phyloP scores from a whole-genome alignment of 140 eudicot genomes.

The Senecio squalidus region DNA sequence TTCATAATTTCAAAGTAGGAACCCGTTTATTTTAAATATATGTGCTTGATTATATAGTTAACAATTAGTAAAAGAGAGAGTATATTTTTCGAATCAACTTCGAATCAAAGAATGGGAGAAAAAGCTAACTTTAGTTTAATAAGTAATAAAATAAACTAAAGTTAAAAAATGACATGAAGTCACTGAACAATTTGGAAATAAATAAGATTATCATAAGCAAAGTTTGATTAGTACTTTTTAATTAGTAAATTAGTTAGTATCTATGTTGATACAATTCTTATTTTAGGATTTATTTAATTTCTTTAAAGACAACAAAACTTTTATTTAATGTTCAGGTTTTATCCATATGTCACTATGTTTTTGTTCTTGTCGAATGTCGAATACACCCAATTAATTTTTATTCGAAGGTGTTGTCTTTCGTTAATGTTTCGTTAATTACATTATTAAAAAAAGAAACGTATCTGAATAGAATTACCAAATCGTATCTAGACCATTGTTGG shows the following conservation, averaged over 20 bases:
- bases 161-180: constrained; percentile 27
- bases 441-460: not conserved
- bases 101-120: not conserved
- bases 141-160: constrained; percentile 21
- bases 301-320: not conserved
- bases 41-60: too few relatives aligned
- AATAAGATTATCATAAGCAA: constrained; percentile 32
- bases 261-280: constrained; percentile 18
- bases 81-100: not conserved
- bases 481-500: too few relatives aligned
- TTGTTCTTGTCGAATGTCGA: constrained; percentile 23
- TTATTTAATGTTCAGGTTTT: constrained; percentile 10
- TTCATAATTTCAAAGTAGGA: too few relatives aligned
- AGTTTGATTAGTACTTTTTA: constrained; percentile 25
- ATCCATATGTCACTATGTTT: constrained; percentile 19
- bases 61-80: too few relatives aligned
- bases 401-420: not conserved
- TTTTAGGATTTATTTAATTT: constrained; percentile 9
- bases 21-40: too few relatives aligned
- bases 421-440: not conserved
- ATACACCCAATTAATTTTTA: not conserved
- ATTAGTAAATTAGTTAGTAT: constrained; percentile 16
- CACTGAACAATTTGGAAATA: constrained; percentile 24
- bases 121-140: constrained; percentile 7
- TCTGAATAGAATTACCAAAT: too few relatives aligned